A percentile compares a stretch with the other conserved stretches of the same genome.
Conservation (phyloP, 2,329 filamentous ascomycete genomes). For the Penicillium sumatraense region DNA sequence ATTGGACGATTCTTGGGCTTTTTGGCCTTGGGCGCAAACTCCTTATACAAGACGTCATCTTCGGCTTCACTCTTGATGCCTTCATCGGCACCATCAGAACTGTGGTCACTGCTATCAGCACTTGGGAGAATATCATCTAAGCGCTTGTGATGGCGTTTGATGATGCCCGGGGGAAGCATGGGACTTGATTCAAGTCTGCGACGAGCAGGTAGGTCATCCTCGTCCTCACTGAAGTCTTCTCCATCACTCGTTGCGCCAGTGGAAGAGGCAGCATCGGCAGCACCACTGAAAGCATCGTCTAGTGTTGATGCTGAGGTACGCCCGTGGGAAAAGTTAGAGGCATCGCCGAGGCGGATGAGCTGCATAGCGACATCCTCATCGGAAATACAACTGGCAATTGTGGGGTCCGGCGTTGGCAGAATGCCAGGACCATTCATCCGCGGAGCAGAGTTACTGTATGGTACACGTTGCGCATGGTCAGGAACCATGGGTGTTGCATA, state of each 20-base stretch:
- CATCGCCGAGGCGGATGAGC: slow-evolving; percentile 92
- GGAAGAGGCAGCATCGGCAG: slow-evolving; percentile 81
- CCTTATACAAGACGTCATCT: slow-evolving; percentile 41
- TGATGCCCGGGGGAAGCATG: slow-evolving; percentile 49
- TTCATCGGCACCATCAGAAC: slow-evolving; percentile 64
- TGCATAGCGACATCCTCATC: slow-evolving; percentile 98
- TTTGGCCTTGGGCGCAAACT: slow-evolving; percentile 50
- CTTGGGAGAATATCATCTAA: slow-evolving; percentile 59
- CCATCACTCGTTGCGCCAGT: slow-evolving; percentile 82
- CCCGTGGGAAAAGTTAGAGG: slow-evolving; percentile 90
- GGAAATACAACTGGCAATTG: slow-evolving; percentile 93
- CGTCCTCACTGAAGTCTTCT: slow-evolving; percentile 66
- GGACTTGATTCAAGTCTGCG: slow-evolving; percentile 49
- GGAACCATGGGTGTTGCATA: slow-evolving; percentile 65
- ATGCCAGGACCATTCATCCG: slow-evolving; percentile 59
- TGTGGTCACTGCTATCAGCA: slow-evolving; percentile 63
- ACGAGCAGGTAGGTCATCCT: slow-evolving; percentile 56
- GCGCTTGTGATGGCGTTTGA: slow-evolving; percentile 53
- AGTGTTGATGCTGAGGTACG: slow-evolving; percentile 91
- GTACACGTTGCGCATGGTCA: slow-evolving; percentile 66
- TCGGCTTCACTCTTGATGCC: slow-evolving; percentile 62
- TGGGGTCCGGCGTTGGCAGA: slow-evolving; percentile 94
- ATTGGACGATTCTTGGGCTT: slow-evolving; percentile 58
- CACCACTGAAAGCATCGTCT: slow-evolving; percentile 91
- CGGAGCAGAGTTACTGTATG: slow-evolving; percentile 46